These are phyloP conservation scores for Cytidiella melzeri DNA, from an alignment of 768 basidiomycete genomes.

Conservation along the genomic window DNA sequence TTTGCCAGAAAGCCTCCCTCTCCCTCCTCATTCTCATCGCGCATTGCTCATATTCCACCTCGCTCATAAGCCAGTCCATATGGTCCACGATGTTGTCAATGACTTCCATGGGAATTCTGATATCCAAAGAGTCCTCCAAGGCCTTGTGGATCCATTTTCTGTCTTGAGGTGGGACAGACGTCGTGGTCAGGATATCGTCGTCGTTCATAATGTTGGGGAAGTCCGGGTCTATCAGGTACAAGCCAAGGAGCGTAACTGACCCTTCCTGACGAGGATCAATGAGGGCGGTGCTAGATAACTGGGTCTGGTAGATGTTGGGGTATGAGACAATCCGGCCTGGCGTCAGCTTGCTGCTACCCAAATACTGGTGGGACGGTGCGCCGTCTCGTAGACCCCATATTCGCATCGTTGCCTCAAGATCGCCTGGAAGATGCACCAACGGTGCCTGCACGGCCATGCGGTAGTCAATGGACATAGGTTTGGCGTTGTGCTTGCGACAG, in stretches of 20 bases:
- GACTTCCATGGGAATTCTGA: conserved; percentile 38
- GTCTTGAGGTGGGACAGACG: conserved; percentile 45
- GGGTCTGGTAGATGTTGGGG: conserved; percentile 54
- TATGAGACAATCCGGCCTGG: conserved; percentile 38
- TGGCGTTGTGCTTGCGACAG: conserved; percentile 49
- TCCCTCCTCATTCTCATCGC: conserved; percentile 28
- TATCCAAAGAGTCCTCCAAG: conserved; percentile 29
- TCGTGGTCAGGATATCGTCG: conserved; percentile 34
- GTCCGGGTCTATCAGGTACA: conserved; percentile 38
- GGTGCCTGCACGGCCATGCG: conserved; percentile 49
- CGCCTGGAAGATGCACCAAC: conserved; percentile 36
- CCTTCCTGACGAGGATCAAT: conserved; percentile 36
- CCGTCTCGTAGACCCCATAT: conserved; percentile 46
- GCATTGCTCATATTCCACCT: conserved; percentile 31
- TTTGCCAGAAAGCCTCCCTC: conserved; percentile 30
- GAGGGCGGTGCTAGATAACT: conserved; percentile 34
- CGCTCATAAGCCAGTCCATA: conserved; percentile 35
- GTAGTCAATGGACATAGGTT: conserved; percentile 32
- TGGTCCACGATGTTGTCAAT: conserved; percentile 34
- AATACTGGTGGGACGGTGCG: conserved; percentile 42
- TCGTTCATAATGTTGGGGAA: conserved; percentile 19
- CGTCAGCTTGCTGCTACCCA: conserved; percentile 27
- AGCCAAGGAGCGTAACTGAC: conserved; percentile 35
- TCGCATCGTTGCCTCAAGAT: conserved; percentile 39
- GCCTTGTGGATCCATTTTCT: conserved; percentile 36